Evolutionary conservation across 345 rosid genomes (phyloP).

Genomic region (Turritis glabra): DNA sequence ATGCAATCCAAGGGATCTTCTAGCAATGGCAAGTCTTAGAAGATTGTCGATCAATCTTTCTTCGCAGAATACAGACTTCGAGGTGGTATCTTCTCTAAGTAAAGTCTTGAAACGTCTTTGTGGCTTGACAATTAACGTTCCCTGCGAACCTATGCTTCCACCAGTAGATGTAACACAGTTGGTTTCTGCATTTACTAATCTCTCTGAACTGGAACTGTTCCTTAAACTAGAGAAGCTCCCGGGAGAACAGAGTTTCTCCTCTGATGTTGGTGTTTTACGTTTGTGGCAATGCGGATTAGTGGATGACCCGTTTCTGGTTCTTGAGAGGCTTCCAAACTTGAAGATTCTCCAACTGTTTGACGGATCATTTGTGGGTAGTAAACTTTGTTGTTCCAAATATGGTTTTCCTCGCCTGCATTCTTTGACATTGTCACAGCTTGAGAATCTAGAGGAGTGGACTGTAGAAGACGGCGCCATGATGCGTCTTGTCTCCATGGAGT

Average conservation of each 20-base stretch:
- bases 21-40: constrained; percentile 15
- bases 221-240: constrained; percentile 30
- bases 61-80: constrained; percentile 27
- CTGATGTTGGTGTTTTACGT: constrained; percentile 42
- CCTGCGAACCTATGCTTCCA: constrained; percentile 19
- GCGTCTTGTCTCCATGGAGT: constrained; percentile 37
- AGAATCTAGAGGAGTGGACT: constrained; percentile 30
- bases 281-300: constrained; percentile 41
- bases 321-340: constrained; percentile 47
- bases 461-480: constrained; percentile 41
- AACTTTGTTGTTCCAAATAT: constrained; percentile 32
- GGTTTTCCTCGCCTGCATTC: constrained; percentile 32
- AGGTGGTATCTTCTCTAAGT: constrained; percentile 26
- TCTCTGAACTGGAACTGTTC: constrained; percentile 28
- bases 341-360: constrained; percentile 40
- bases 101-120: constrained; percentile 19
- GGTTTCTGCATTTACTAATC: constrained; percentile 23
- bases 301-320: constrained; percentile 51
- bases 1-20: constrained; percentile 22
- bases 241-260: constrained; percentile 25
- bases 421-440: constrained; percentile 19
- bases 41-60: constrained; percentile 29
- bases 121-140: constrained; percentile 24
- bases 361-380: constrained; percentile 36
- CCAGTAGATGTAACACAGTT: constrained; percentile 25